Percentiles rank a stretch among this genome's conserved stretches.
phyloP scores from a whole-genome alignment of 2,329 filamentous ascomycete genomes.

The Tolypocladium ophioglossoides region DNA sequence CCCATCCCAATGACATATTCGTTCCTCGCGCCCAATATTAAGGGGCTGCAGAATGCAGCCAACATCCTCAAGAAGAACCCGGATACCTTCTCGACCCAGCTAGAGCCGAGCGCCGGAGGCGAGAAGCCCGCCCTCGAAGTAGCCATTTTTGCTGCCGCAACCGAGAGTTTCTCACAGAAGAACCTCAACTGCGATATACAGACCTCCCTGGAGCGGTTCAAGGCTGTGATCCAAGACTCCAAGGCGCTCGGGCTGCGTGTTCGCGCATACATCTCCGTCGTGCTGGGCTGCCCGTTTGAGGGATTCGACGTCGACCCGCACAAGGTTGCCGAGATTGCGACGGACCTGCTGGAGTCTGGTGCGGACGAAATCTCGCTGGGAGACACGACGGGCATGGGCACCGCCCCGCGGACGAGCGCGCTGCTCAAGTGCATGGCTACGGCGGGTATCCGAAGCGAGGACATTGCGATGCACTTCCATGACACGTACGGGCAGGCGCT shows the following conservation, averaged over 20 bases:
- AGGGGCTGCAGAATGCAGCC: slow-evolving; percentile 56
- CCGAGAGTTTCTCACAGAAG: slow-evolving; percentile 67
- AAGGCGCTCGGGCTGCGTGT: slow-evolving; percentile 57
- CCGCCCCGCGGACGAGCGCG: slow-evolving; percentile 56
- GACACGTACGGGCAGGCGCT: slow-evolving; percentile 80
- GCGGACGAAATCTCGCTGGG: slow-evolving; percentile 85
- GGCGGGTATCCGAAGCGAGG: slow-evolving; percentile 57
- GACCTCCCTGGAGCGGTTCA: slow-evolving; percentile 61
- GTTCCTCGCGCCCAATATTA: slow-evolving; percentile 69
- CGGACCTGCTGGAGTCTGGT: slow-evolving; percentile 68
- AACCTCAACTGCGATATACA: slow-evolving; percentile 76
- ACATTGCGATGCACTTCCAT: slow-evolving; percentile 78
- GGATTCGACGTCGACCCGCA: slow-evolving; percentile 53
- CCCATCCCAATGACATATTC: slow-evolving; percentile 57
- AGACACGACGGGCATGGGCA: slow-evolving; percentile 87
- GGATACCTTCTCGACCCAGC: slow-evolving; percentile 38
- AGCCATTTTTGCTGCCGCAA: slow-evolving; percentile 73
- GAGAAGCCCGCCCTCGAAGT: slow-evolving; percentile 50
- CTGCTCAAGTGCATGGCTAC: slow-evolving; percentile 54
- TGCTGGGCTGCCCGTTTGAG: slow-evolving; percentile 70
- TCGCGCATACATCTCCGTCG: slow-evolving; percentile 71
- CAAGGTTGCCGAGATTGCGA: slow-evolving; percentile 55
- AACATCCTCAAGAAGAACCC: slow-evolving; percentile 41
- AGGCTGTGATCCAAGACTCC: slow-evolving; percentile 57
- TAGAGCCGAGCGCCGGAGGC: slow-evolving; percentile 27